phyloP scores from a whole-genome alignment of 2,329 filamentous ascomycete species.

The Herpotrichia juniperi region DNA sequence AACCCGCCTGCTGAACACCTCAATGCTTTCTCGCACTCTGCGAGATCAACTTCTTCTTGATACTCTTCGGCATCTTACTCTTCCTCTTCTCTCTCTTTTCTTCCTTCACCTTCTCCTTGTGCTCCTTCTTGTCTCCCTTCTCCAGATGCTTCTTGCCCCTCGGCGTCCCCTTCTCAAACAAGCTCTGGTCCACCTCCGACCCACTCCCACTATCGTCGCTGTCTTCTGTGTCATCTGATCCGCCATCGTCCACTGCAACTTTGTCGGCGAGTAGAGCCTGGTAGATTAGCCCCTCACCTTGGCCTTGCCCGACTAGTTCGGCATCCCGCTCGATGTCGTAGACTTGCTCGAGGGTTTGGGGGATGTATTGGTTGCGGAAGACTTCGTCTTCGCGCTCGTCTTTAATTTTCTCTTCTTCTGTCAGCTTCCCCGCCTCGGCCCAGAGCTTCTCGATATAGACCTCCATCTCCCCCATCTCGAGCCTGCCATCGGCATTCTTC shows the following conservation, averaged over 20 bases:
- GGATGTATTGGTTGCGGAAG: conserved; percentile 95
- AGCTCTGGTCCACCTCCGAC: conserved; percentile 35
- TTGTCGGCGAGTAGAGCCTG: conserved; percentile 80
- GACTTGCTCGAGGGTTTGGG: conserved; percentile 92
- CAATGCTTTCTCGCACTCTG: conserved; percentile 67
- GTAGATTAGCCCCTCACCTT: conserved; percentile 82
- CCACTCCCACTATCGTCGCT: conserved; percentile 50
- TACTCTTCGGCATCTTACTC: conserved; percentile 93
- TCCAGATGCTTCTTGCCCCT: conserved; percentile 72
- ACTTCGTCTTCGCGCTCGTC: conserved; percentile 86
- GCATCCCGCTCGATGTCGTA: conserved; percentile 95
- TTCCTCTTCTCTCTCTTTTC: conserved; percentile 92
- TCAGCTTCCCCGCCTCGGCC: conserved; percentile 56
- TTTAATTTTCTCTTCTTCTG: conserved; percentile 58
- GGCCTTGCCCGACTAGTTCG: conserved; percentile 74
- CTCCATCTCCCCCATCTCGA: conserved; percentile 66
- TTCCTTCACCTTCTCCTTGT: conserved; percentile 92
- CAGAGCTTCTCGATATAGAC: conserved; percentile 69
- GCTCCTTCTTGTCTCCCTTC: conserved; percentile 85
- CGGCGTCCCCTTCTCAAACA: conserved; percentile 41
- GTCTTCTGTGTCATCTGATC: conserved; percentile 46
- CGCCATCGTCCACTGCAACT: conserved; percentile 50
- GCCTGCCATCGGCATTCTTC: no score
- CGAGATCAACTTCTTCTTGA: conserved; percentile 87
- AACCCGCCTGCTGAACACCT: conserved; percentile 1